A percentile compares a stretch with the other conserved stretches of the same genome.
These are phyloP conservation scores for Pseudogymnoascus sp. DNA, from an alignment of 2,329 filamentous ascomycete species.

Conservation along the genomic window DNA sequence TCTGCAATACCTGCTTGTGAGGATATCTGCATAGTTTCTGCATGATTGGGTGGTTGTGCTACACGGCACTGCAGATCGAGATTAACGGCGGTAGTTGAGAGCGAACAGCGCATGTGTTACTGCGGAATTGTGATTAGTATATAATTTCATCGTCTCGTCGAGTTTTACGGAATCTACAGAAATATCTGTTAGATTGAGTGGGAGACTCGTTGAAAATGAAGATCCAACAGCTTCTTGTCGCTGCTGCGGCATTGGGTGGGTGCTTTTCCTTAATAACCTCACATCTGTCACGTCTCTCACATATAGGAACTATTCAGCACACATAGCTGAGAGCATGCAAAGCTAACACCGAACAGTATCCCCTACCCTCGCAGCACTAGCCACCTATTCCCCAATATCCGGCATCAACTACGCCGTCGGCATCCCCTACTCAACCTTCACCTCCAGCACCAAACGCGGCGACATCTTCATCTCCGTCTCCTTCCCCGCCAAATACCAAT, in stretches of 20 bases:
- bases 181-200: background rate
- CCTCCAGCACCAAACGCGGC: conserved; percentile 34
- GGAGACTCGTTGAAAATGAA: background rate
- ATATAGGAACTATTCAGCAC: background rate
- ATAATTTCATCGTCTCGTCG: background rate
- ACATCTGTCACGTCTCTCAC: background rate
- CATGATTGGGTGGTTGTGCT: background rate
- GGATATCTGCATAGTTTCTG: background rate
- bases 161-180: background rate
- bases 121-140: background rate
- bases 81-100: background rate
- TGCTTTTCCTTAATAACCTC: background rate
- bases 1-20: background rate
- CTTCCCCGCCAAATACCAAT: conserved; percentile 43
- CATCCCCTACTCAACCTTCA: conserved; percentile 43
- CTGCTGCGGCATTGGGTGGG: background rate
- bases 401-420: conserved; percentile 39
- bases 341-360: background rate
- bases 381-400: conserved; percentile 14
- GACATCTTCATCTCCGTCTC: conserved; percentile 51
- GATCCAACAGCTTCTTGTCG: background rate
- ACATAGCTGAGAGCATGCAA: background rate
- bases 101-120: background rate
- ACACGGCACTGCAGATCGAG: background rate
- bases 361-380: background rate